These are phyloP conservation scores for Dorcoceras hygrometricum DNA, from an alignment of 257 asterid genomes.

Conservation along the genomic window DNA sequence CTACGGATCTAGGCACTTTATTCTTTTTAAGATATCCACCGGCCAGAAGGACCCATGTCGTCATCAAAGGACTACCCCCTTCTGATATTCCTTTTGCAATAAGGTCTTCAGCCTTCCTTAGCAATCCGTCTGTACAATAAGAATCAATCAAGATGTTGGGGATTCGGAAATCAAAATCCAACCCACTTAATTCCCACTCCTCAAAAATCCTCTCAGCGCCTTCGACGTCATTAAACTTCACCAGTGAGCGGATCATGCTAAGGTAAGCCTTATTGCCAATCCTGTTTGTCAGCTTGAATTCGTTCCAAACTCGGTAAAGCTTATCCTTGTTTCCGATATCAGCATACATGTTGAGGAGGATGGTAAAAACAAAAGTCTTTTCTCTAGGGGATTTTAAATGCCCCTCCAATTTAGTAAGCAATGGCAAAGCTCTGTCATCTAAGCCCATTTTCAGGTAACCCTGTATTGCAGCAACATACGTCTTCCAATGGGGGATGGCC, in stretches of 20 bases:
- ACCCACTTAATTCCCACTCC: slow-evolving; percentile 58
- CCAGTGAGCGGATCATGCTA: slow-evolving; percentile 52
- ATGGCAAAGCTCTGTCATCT: slow-evolving; percentile 40
- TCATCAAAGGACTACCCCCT: slow-evolving; percentile 45
- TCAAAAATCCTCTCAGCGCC: slow-evolving; percentile 47
- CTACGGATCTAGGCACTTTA: slow-evolving; percentile 36
- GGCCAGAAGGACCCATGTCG: slow-evolving; percentile 60
- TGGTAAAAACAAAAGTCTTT: slow-evolving; percentile 18
- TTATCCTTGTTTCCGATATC: slow-evolving; percentile 52
- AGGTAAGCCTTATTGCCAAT: slow-evolving; percentile 46
- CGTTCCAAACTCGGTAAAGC: slow-evolving; percentile 45
- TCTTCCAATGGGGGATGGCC: slow-evolving; percentile 28
- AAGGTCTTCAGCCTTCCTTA: slow-evolving; percentile 54
- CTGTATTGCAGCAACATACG: slow-evolving; percentile 37
- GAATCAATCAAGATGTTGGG: slow-evolving; percentile 55
- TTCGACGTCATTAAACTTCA: slow-evolving; percentile 47
- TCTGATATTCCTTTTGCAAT: slow-evolving; percentile 30
- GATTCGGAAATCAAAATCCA: slow-evolving; percentile 51
- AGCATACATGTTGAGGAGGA: slow-evolving; percentile 48
- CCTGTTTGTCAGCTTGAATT: slow-evolving; percentile 35
- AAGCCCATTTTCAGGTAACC: slow-evolving; percentile 52
- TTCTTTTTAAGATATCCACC: slow-evolving; percentile 42
- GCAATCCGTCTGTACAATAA: slow-evolving; percentile 45
- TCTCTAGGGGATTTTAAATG: slow-evolving; percentile 17
- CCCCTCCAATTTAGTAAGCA: slow-evolving; percentile 44